Base-by-base conservation (phyloP, 176 grass and related monocot genomes). In the Oryza australiensis region DNA sequence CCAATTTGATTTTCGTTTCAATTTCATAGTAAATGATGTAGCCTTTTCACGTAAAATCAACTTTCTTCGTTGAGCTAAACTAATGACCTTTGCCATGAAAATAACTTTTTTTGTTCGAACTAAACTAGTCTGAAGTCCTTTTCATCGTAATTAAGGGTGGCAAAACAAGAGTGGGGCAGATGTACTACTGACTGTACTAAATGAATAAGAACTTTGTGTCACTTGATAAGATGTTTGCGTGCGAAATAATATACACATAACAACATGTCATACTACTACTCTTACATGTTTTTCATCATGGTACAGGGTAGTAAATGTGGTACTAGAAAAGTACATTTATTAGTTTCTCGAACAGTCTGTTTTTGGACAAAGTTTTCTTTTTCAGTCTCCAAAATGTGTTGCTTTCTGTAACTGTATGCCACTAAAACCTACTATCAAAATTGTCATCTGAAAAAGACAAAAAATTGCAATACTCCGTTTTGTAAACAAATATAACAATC, bases 161-260 rank as follows among this genome's bases (percentile, higher is more conserved):
- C 15, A 74, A 74, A 55, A n/a, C 5, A 55, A 30, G 5, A 51
- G 18, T 55, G 9, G 15, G 9, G 27, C 29, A 3, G 29, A 37
- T 34, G 73, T 59, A 59, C 29, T 59, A 59, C 29, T 37, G 9
- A 24, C 18, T 22, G 22, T 32, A 49, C 15, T 46, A 18, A 48
- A 73, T 51, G 70, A 73, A 12, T 18, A 35, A 59, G 29, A n/a
- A 8, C 20, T 9, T 24, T 38, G 55, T 59, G 30, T 59, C 46
- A 59, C 43, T 59, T 38, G 66, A 68, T 53, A 35, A 51, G 48
- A 70, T 81, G 66, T 14, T 71, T 62, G 79, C 66, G 67, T 81
- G 79, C 22, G 20, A 60, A 57, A 42, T 71, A 71, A 70, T 70
- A 81, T 57, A 37, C 35, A 68, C 28, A 53, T 12, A 11, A 11